Conservation (phyloP, 192 early-diverging fungal species). For the Anaeromyces robustus region DNA sequence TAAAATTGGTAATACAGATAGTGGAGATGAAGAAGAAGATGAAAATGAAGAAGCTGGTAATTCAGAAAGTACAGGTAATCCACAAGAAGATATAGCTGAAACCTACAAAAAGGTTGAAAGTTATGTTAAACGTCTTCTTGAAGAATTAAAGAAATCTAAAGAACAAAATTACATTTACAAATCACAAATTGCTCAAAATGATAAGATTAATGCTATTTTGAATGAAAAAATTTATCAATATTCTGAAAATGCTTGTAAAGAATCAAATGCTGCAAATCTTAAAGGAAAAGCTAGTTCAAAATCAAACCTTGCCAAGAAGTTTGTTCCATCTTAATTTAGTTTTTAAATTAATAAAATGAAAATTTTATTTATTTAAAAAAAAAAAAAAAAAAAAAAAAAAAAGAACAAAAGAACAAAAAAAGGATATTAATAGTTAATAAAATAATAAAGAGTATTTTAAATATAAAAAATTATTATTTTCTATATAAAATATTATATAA, state of each 20-base stretch:
- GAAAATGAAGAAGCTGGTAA: neutral
- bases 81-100: neutral
- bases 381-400: too few species aligned
- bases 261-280: neutral
- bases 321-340: neutral
- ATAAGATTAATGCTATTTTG: neutral
- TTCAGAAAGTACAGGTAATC: neutral
- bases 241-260: neutral
- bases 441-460: too few species aligned
- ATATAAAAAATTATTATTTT: too few species aligned
- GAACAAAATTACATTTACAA: neutral
- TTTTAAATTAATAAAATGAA: too few species aligned
- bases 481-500: too few species aligned
- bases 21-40: neutral
- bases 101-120: neutral
- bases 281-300: neutral
- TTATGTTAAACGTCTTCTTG: neutral
- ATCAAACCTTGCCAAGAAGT: neutral
- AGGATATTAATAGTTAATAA: too few species aligned
- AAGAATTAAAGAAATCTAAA: neutral
- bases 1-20: neutral
- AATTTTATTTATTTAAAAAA: too few species aligned
- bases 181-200: neutral
- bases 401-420: neutral
- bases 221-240: neutral